Base-by-base conservation (phyloP, 1,139 yeast genomes). In the Taphrina communis region DNA sequence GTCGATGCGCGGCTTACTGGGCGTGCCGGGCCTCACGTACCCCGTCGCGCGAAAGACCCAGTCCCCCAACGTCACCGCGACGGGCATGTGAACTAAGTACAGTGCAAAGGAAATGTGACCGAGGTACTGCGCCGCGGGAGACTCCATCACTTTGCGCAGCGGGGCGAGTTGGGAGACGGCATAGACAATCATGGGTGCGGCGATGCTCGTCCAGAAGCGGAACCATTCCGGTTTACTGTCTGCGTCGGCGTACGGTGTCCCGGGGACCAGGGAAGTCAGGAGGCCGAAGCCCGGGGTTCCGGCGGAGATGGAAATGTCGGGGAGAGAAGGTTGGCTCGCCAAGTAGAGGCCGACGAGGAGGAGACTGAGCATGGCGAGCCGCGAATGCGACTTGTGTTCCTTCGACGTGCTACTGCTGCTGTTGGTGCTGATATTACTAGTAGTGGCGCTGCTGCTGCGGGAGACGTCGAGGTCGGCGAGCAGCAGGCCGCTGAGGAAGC, bases 41-140 rank as follows among this genome's bases (percentile, higher is more conserved):
- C 62, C 62, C 3, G 25, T 12, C 14, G 31, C 35, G 9, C 62
- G 38, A 31, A 58, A 58, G 62, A 58, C 53, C 12, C 11, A 9
- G 42, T 63, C 61, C 6, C 67, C 67, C 14, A 63, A 25, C 19
- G 61, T 53, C 48, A n/a, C 48, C 14, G 61, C 61, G 42, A 63
- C 61, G 21, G 59, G 59, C 14, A 63, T 63, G 57, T 63, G 67
- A 2, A 53, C 42, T 21, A 63, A 55, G 31, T 63, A 63, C 39
- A 63, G 25, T 11, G 67, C 53, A 38, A 63, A 63, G 4, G 67
- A 63, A 46, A 63, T 56, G 17, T 41, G 25, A 31, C 67, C 67
- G 41, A 63, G 61, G 38, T 63, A 63, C 44, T 63, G 67, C 31
- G 55, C 39, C 14, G 44, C 42, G 7, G 56, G 35, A 12, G 46